Percentiles rank a stretch among this genome's conserved stretches.
Conservation (phyloP, 768 basidiomycete species). For the Lactifluus hygrophoroides region DNA sequence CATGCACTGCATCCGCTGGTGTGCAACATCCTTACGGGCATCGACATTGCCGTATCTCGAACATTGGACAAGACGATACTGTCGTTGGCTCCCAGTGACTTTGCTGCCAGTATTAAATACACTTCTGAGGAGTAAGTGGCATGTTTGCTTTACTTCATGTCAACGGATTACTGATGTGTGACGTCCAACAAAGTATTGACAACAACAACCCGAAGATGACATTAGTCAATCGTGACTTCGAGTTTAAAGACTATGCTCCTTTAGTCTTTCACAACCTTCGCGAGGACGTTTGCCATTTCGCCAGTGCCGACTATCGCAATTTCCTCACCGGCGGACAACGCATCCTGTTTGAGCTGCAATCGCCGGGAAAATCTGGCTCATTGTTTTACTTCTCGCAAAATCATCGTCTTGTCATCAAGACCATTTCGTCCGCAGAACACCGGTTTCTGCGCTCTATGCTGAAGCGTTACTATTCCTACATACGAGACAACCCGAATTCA, state of each 20-base stretch:
- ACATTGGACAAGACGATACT: constrained; percentile 94
- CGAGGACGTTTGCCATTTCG: constrained; percentile 89
- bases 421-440: constrained; percentile 90
- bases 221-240: constrained; percentile 97
- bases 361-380: constrained; percentile 95
- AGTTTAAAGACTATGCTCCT: too few relatives aligned
- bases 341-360: constrained; percentile 95
- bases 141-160: constrained; percentile 11
- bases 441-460: constrained; percentile 85
- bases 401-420: constrained; percentile 99
- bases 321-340: constrained; percentile 94
- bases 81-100: constrained; percentile 79
- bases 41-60: constrained; percentile 90
- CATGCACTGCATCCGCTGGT: constrained; percentile 98
- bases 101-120: constrained; percentile 82
- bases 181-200: constrained; percentile 52
- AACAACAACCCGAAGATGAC: constrained; percentile 99
- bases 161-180: background rate
- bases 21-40: constrained; percentile 99
- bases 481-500: constrained; percentile 88
- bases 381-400: constrained; percentile 99
- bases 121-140: constrained; percentile 88
- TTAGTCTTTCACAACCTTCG: constrained; percentile 96
- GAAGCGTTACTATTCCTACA: constrained; percentile 77
- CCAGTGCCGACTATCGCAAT: constrained; percentile 95